A percentile compares a stretch with the other conserved stretches of the same genome.
phyloP scores from a whole-genome alignment of 148 eudicot genomes.

The Amaranthus palmeri region DNA sequence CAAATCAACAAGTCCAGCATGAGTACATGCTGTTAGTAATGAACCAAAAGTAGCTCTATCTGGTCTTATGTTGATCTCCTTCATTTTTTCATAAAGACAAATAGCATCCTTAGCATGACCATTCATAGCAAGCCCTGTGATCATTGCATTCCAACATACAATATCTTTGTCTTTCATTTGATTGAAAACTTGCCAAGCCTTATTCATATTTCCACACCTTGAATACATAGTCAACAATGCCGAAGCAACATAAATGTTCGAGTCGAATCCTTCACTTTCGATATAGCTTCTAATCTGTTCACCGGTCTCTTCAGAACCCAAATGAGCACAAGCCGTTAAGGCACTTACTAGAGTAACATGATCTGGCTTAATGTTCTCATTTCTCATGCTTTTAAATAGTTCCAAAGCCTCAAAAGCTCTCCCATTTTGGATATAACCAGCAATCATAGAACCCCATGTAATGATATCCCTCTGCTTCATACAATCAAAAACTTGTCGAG shows the following conservation, averaged over 20 bases:
- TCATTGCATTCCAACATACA: slow-evolving; percentile 57
- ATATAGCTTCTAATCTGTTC: slow-evolving; percentile 39
- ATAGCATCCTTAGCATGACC: slow-evolving; percentile 46
- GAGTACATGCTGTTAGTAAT: slow-evolving; percentile 53
- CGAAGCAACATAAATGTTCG: slow-evolving; percentile 38
- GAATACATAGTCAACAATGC: slow-evolving; percentile 53
- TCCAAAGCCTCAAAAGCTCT: slow-evolving; percentile 44
- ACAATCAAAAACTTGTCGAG: slow-evolving; percentile 45
- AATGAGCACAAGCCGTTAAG: slow-evolving; percentile 51
- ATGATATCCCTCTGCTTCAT: slow-evolving; percentile 45
- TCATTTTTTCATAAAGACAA: slow-evolving; percentile 33
- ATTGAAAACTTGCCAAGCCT: slow-evolving; percentile 38
- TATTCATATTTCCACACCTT: slow-evolving; percentile 42
- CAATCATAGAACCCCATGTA: slow-evolving; percentile 62
- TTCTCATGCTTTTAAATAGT: slow-evolving; percentile 44
- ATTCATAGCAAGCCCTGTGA: slow-evolving; percentile 48
- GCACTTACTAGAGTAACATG: slow-evolving; percentile 51
- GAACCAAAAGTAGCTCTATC: slow-evolving; percentile 49
- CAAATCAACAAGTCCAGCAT: slow-evolving; percentile 43
- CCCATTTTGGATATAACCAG: slow-evolving; percentile 63
- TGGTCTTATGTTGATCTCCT: slow-evolving; percentile 31
- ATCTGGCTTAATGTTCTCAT: slow-evolving; percentile 38
- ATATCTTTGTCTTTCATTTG: slow-evolving; percentile 41
- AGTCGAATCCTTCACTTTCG: slow-evolving; percentile 31
- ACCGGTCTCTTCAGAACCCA: slow-evolving; percentile 50